phyloP scores from a whole-genome alignment of 371 early-diverging fungal species.

The Lichtheimia corymbifera region DNA sequence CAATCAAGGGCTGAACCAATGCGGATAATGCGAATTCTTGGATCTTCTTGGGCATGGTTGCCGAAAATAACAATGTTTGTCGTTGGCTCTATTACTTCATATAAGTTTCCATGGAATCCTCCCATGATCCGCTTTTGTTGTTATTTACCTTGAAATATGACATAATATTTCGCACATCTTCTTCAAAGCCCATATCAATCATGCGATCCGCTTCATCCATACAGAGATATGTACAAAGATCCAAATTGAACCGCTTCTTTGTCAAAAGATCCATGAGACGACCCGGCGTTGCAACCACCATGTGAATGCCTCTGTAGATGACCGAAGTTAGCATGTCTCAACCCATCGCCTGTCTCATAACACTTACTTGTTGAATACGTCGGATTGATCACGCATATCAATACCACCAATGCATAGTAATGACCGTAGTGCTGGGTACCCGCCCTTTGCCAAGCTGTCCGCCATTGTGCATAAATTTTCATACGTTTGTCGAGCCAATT shows the following conservation, averaged over 20 bases:
- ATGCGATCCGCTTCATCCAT: conserved; percentile 99
- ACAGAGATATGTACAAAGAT: conserved; percentile 83
- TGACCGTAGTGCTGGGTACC: conserved; percentile 74
- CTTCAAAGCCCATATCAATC: conserved; percentile 98
- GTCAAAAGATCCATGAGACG: conserved; percentile 85
- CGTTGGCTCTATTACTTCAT: conserved; percentile 50
- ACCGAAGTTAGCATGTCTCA: neutral
- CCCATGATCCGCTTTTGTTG: neutral
- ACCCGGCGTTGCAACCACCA: conserved; percentile 97
- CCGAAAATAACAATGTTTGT: conserved; percentile 93
- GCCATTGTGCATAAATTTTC: conserved; percentile 73
- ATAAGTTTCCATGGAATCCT: neutral
- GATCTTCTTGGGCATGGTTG: conserved; percentile 98
- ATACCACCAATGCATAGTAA: conserved; percentile 96
- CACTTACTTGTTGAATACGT: conserved; percentile 59
- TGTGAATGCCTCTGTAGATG: conserved; percentile 55
- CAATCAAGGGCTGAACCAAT: conserved; percentile 88
- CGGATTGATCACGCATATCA: conserved; percentile 83
- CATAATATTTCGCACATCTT: conserved; percentile 91
- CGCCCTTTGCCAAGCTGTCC: conserved; percentile 60
- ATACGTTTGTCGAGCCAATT: conserved; percentile 86
- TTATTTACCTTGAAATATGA: conserved; percentile 80
- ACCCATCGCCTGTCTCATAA: neutral
- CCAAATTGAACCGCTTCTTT: conserved; percentile 80
- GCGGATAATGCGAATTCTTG: conserved; percentile 92